Evolutionary conservation across 768 basidiomycete genomes (phyloP).

Genomic region (Sutorius australiensis): DNA sequence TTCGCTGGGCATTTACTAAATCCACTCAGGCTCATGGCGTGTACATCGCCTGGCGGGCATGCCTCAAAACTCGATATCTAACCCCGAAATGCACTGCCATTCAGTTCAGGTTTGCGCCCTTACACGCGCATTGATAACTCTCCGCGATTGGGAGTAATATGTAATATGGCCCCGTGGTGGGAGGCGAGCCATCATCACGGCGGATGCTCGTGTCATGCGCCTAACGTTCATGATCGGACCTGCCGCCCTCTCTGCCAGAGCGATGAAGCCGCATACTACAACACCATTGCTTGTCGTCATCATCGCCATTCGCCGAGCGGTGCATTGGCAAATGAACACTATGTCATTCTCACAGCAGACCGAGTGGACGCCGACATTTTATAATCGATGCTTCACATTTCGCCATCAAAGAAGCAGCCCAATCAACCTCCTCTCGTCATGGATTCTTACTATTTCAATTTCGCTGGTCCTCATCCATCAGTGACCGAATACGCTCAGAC

Average conservation of each 20-base stretch:
- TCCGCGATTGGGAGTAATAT: conserved; percentile 25
- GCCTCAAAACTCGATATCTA: conserved; percentile 13
- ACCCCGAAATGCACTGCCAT: conserved; percentile 17
- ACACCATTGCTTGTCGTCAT: conserved; percentile 18
- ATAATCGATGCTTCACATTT: conserved; percentile 18
- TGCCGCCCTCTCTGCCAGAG: conserved; percentile 21
- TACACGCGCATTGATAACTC: conserved; percentile 18
- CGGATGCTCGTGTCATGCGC: conserved; percentile 19
- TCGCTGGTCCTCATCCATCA: background rate
- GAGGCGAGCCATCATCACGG: conserved; percentile 21
- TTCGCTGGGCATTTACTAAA: conserved; percentile 15
- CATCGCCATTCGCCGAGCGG: conserved; percentile 24
- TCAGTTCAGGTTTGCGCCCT: conserved; percentile 22
- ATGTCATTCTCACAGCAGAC: conserved; percentile 14
- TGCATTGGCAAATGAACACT: conserved; percentile 19
- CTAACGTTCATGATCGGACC: conserved; percentile 14
- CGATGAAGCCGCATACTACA: conserved; percentile 23
- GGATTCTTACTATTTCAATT: conserved; percentile 14
- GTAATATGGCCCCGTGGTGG: conserved; percentile 26
- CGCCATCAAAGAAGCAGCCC: conserved; percentile 21
- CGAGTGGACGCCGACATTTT: conserved; percentile 16
- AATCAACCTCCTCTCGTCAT: conserved; percentile 16
- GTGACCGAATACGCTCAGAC: background rate
- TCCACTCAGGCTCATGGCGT: conserved; percentile 17
- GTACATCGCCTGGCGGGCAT: conserved; percentile 23